These are phyloP conservation scores for Ophiostoma tasmaniense DNA, from an alignment of 2,329 filamentous ascomycete species.

Conservation along the genomic window DNA sequence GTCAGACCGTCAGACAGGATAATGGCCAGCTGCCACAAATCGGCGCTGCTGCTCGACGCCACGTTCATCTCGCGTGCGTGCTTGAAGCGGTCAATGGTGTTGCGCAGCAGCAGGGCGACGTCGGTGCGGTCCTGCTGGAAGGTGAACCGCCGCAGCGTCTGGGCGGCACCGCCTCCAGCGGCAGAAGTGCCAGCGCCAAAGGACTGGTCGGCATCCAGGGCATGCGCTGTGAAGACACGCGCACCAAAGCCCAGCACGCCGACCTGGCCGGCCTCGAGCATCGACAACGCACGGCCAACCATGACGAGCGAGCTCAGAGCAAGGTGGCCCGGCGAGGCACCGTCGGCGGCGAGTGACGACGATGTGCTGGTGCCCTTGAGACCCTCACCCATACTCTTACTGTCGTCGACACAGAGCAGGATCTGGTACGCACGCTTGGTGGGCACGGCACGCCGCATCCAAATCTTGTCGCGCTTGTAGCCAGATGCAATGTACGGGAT, in stretches of 20 bases:
- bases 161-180: slow-evolving; percentile 64
- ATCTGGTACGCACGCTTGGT: slow-evolving; percentile 96
- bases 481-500: slow-evolving; percentile 97
- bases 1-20: slow-evolving; percentile 93
- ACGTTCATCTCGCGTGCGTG: slow-evolving; percentile 50
- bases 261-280: slow-evolving; percentile 94
- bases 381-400: slow-evolving; percentile 77
- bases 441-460: slow-evolving; percentile 89
- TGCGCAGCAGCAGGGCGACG: slow-evolving; percentile 66
- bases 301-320: slow-evolving; percentile 93
- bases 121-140: slow-evolving; percentile 84
- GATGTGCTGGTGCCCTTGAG: neutral
- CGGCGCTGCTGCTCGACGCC: slow-evolving; percentile 38
- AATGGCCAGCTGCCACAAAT: slow-evolving; percentile 91
- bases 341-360: neutral
- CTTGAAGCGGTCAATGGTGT: slow-evolving; percentile 74
- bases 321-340: slow-evolving; percentile 54
- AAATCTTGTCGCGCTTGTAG: slow-evolving; percentile 99
- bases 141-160: slow-evolving; percentile 73
- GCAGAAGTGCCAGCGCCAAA: slow-evolving; percentile 38
- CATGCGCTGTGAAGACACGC: slow-evolving; percentile 74
- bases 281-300: slow-evolving; percentile 74
- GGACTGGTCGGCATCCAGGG: slow-evolving; percentile 64
- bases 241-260: slow-evolving; percentile 83
- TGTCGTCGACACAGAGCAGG: slow-evolving; percentile 93